Evolutionary conservation across 306 rosid genomes (phyloP).

Genomic region (Gastrolobium villosum): DNA sequence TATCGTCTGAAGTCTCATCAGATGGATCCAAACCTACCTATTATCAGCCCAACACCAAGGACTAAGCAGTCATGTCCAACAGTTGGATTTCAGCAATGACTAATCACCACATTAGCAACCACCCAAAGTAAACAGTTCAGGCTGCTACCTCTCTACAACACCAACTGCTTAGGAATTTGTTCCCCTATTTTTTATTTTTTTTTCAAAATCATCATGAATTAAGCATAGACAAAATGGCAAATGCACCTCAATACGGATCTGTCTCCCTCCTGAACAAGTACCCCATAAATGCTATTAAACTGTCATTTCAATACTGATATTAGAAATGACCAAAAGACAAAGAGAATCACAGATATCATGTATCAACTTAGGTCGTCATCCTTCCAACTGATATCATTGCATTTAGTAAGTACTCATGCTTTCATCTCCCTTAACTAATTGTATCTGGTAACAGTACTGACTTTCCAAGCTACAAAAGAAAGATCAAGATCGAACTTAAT

Average conservation of each 20-base stretch:
- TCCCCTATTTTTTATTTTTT: constrained; percentile 11
- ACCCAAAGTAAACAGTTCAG: constrained; percentile 40
- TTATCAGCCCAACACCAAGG: constrained; percentile 48
- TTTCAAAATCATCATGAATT: constrained; percentile 35
- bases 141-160: constrained; percentile 32
- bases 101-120: constrained; percentile 43
- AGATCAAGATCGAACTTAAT: constrained; percentile 46
- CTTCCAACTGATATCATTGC: constrained; percentile 43
- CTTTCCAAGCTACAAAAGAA: constrained; percentile 36
- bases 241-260: constrained; percentile 20
- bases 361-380: constrained; percentile 25
- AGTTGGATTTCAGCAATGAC: constrained; percentile 28
- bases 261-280: constrained; percentile 41
- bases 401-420: constrained; percentile 30
- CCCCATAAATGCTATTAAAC: constrained; percentile 33
- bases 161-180: constrained; percentile 36
- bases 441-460: constrained; percentile 39
- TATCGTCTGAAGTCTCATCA: constrained; percentile 39
- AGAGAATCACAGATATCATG: constrained; percentile 31
- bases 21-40: constrained; percentile 50
- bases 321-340: constrained; percentile 44
- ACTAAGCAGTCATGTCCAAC: constrained; percentile 43
- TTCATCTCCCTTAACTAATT: constrained; percentile 41
- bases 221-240: constrained; percentile 39
- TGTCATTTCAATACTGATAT: constrained; percentile 31